Percentiles rank a stretch among this genome's conserved stretches.
These are phyloP conservation scores for Wickerhamiella australiensis DNA, from an alignment of 805 yeast genomes.

Conservation along the genomic window DNA sequence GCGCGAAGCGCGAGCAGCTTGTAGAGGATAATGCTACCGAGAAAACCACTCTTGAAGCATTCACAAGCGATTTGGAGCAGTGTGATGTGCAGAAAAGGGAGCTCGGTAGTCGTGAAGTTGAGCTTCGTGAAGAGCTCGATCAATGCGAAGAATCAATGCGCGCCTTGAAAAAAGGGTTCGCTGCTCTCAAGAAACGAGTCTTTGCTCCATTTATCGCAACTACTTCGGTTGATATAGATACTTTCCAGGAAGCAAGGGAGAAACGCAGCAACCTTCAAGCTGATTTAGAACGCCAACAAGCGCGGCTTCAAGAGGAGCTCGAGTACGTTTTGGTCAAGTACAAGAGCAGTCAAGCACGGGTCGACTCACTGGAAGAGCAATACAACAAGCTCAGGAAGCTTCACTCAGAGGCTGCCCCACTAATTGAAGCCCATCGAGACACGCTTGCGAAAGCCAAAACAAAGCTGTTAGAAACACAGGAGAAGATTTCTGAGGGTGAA, in stretches of 20 bases:
- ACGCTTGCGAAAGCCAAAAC: not conserved
- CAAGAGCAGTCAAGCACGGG: not conserved
- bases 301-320: conserved; percentile 23
- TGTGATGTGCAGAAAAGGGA: not conserved
- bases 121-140: not conserved
- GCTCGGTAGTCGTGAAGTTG: not conserved
- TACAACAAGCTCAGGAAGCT: conserved; percentile 12
- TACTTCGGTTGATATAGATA: conserved; percentile 15
- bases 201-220: conserved; percentile 14
- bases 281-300: conserved; percentile 26
- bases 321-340: conserved; percentile 28
- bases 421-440: not conserved
- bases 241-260: conserved; percentile 16
- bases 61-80: not conserved
- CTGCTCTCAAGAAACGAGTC: not conserved
- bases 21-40: not conserved
- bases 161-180: conserved; percentile 3
- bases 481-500: conserved; percentile 10
- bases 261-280: not conserved
- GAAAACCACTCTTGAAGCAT: conserved; percentile 1
- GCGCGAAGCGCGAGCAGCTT: not conserved
- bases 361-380: conserved; percentile 33
- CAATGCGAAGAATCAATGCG: conserved; percentile 11
- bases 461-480: conserved; percentile 17
- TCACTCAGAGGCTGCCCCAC: not conserved